phyloP scores from a whole-genome alignment of 2,329 filamentous ascomycete species.

The Paecilomyces formosus region DNA sequence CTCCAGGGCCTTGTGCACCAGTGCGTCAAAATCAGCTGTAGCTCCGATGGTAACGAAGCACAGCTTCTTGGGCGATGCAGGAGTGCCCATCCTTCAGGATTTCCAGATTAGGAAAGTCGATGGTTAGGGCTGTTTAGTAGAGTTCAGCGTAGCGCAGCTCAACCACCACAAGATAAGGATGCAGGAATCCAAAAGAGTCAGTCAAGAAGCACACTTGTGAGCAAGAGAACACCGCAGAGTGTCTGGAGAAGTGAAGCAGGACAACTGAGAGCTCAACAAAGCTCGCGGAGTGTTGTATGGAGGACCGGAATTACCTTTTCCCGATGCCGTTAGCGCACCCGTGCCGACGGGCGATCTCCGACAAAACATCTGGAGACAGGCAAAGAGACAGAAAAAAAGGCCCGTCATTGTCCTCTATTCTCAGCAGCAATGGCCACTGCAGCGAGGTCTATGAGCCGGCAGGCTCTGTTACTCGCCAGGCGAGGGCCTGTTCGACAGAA shows the following conservation, averaged over 20 bases:
- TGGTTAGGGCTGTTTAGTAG: background rate
- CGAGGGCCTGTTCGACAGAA: constrained; percentile 16
- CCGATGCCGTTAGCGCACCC: background rate
- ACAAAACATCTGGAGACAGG: background rate
- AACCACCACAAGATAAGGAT: background rate
- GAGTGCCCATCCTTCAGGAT: background rate
- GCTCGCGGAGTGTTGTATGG: background rate
- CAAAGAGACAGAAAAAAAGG: constrained; percentile 1
- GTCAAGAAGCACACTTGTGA: background rate
- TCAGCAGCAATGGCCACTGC: constrained; percentile 30
- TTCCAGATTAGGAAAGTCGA: background rate
- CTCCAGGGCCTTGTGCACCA: constrained; percentile 61
- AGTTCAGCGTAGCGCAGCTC: background rate
- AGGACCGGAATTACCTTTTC: background rate
- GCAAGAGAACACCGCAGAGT: background rate
- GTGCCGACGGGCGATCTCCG: background rate
- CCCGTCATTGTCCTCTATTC: constrained; percentile 1
- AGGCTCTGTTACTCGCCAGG: constrained; percentile 23
- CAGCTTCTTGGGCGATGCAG: constrained; percentile 22
- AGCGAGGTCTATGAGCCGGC: constrained; percentile 30
- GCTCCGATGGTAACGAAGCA: constrained; percentile 91
- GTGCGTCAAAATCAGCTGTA: constrained; percentile 70
- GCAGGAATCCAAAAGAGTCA: background rate
- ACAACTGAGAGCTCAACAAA: background rate
- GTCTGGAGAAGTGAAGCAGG: background rate